These are phyloP conservation scores for Aspergillus sp. DNA, from an alignment of 2,329 filamentous ascomycete genomes.

Conservation along the genomic window DNA sequence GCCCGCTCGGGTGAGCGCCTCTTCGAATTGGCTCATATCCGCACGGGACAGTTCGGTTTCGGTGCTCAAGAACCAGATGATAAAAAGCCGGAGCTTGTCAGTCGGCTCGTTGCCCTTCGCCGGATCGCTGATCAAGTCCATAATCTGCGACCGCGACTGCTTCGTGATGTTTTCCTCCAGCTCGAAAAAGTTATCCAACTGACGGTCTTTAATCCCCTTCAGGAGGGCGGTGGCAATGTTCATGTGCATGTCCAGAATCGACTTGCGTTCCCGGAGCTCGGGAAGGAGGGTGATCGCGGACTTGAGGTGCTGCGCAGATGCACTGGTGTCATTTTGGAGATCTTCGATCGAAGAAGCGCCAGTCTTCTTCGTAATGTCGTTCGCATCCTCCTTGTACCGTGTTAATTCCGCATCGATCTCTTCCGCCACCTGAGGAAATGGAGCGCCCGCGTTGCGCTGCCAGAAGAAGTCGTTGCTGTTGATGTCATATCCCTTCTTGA, in stretches of 20 bases:
- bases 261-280: constrained; percentile 84
- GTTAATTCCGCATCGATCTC: constrained; percentile 91
- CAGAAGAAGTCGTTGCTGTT: constrained; percentile 92
- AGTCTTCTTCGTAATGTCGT: constrained; percentile 89
- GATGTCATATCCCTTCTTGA: constrained; percentile 83
- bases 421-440: constrained; percentile 92
- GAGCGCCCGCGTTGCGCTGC: constrained; percentile 79
- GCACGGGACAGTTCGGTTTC: constrained; percentile 75
- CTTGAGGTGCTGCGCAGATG: constrained; percentile 89
- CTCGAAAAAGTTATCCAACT: constrained; percentile 93
- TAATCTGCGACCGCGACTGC: constrained; percentile 77
- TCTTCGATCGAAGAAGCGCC: constrained; percentile 89
- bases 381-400: constrained; percentile 90
- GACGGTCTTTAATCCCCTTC: constrained; percentile 83
- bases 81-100: constrained; percentile 87
- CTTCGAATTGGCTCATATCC: constrained; percentile 79
- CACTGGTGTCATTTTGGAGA: constrained; percentile 76
- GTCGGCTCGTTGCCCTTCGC: constrained; percentile 73
- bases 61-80: constrained; percentile 94
- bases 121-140: constrained; percentile 73
- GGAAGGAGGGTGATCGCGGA: constrained; percentile 88
- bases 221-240: constrained; percentile 77
- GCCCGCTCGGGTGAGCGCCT: constrained; percentile 66
- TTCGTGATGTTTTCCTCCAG: constrained; percentile 88
- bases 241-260: constrained; percentile 97